Evolutionary conservation across 2,329 filamentous ascomycete species (phyloP).

Genomic region (Lasiodiplodia sp.): DNA sequence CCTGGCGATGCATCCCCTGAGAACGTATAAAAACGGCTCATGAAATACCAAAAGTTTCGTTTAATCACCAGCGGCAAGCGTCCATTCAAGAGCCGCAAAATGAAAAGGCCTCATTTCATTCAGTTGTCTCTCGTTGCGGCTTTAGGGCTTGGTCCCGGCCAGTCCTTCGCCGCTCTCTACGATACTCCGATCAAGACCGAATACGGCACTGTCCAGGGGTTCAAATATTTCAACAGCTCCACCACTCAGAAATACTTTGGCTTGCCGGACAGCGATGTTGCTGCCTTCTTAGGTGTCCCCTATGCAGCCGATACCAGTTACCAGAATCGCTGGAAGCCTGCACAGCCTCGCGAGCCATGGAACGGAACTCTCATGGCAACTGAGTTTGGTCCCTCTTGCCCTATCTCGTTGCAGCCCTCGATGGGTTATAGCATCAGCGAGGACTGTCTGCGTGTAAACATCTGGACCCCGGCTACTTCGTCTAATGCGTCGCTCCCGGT

Average conservation of each 20-base stretch:
- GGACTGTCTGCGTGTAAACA: conserved; percentile 45
- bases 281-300: conserved; percentile 11
- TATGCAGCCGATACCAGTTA: conserved; percentile 2
- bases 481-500: conserved; percentile 40
- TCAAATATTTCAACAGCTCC: conserved; percentile 22
- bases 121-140: neutral
- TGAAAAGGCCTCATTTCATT: neutral
- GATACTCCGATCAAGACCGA: conserved; percentile 30
- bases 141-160: neutral
- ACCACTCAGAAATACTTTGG: neutral
- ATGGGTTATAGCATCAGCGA: conserved; percentile 32
- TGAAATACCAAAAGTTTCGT: neutral
- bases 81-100: neutral
- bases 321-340: conserved; percentile 16
- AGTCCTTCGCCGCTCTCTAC: conserved; percentile 19
- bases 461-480: conserved; percentile 42
- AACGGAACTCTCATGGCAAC: conserved; percentile 7
- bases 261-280: neutral
- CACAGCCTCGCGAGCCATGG: conserved; percentile 7
- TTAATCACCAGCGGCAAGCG: too few relatives aligned
- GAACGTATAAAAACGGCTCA: neutral
- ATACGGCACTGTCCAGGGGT: conserved; percentile 17
- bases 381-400: conserved; percentile 7
- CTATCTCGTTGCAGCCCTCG: neutral
- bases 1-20: neutral